phyloP scores from a whole-genome alignment of 1,284 basidiomycete genomes.

The Naganishia liquefaciens region DNA sequence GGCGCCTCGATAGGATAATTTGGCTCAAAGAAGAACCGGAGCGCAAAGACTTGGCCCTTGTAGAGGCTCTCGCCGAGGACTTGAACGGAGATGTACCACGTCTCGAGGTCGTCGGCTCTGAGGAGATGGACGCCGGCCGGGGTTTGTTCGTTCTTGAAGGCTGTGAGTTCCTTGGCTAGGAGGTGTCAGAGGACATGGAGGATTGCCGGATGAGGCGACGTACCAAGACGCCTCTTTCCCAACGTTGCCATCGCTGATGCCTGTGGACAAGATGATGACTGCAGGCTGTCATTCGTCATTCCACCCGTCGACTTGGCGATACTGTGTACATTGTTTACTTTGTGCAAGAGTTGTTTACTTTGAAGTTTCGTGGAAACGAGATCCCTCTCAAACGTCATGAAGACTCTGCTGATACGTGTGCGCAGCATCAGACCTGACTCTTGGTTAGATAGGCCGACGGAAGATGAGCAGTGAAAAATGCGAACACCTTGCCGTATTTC shows the following conservation, averaged over 20 bases:
- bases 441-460: too few species aligned
- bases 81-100: slow-evolving; percentile 50
- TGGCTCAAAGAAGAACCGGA: slow-evolving; percentile 46
- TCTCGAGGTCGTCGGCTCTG: slow-evolving; percentile 41
- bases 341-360: too few species aligned
- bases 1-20: slow-evolving; percentile 54
- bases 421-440: too few species aligned
- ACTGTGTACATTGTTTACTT: too few species aligned
- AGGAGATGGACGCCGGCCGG: slow-evolving; percentile 47
- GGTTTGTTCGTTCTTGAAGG: slow-evolving; percentile 48
- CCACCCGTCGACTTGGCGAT: too few species aligned
- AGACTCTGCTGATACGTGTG: too few species aligned
- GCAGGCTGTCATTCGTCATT: too few species aligned
- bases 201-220: background rate
- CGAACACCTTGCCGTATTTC: too few species aligned
- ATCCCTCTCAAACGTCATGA: too few species aligned
- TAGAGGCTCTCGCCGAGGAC: slow-evolving; percentile 39
- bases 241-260: background rate
- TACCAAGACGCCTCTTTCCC: slow-evolving; percentile 18
- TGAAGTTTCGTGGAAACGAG: too few species aligned
- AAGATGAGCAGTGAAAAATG: too few species aligned
- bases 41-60: slow-evolving; percentile 49
- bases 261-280: too few species aligned
- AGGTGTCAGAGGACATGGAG: background rate
- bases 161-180: slow-evolving; percentile 51